Evolutionary conservation across 257 asterid genomes (phyloP), one percentile per base, ranked within the genome.

Genomic region (Rehmannia glutinosa): DNA sequence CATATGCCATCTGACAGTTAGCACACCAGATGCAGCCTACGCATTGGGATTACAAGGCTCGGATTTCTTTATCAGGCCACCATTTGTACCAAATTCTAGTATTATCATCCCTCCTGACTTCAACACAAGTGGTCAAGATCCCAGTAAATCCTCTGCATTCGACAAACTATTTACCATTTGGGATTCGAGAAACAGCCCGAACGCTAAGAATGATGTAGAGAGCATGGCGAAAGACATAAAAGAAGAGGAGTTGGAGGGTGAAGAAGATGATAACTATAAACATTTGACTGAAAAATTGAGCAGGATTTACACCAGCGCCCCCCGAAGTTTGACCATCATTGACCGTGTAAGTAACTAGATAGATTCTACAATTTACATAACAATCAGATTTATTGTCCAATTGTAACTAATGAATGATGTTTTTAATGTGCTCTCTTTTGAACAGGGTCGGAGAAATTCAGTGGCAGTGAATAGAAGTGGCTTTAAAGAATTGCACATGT

Each of bases 1-100:
- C 68, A 46, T 87, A 4, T 85, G 96, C 66, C 96, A 89, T 74
- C 78, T 87, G 20, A 62, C 83, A 0, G 85, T 80, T 42, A 91
- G 98, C 81, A 91, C 95, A 6, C 96, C 96, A 1, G 96, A 87
- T 43, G 95, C 96, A 53, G 77, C 84, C n/a, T 87, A 81, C 33
- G 90, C 94, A 4, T 23, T 83, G 32, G 98, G 98, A 54, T 61
- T 87, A 30, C 73, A 85, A 72, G 86, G 89, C 32, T 88, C 96
- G 6, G 90, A 87, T 71, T 91, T 80, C 78, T 78, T 70, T 32
- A 62, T n/a, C n/a, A n/a, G n/a, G n/a, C n/a, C n/a, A 12, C 90
- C 96, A 2, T 21, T 85, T 49, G 25, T 24, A 30, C 66, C 83
- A 4, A 61, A 78, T 61, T 89, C 74, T 76, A 77, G 79, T n/a